Base-by-base conservation (phyloP, 805 yeast species). In the Wickerhamiella dianesei region DNA sequence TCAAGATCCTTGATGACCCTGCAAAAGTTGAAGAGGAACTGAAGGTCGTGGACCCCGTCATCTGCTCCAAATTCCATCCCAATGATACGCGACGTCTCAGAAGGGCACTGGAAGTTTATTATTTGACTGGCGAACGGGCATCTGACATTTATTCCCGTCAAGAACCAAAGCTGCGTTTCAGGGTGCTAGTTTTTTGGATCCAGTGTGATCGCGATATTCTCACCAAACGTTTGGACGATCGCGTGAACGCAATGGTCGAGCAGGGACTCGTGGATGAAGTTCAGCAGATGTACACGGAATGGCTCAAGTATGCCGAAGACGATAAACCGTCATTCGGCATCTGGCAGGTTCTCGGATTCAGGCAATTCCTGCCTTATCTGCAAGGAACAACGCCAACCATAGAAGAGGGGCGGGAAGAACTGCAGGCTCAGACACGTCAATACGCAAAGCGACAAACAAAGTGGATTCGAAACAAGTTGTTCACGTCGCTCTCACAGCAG, bases 291-390 rank as follows among this genome's bases (percentile, higher is more conserved):
- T 77, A 75, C 59, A 57, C 63, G 9, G 39, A 48, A 9, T 41
- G 50, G 3, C 40, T 43, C 18, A 20, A 53, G 57, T 49, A 49
- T 25, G 35, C 44, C 16, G 42, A 44, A 4, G 44, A 40, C 12
- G 32, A 25, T 25, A 9, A 19, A 12, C 1, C 59, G n/a, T 62
- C 4, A 60, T 56, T 19, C 77, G 97, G 97, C 2, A 73, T 89
- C 0, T 87, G 87, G 87, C 97, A 92, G 64, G 95, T 84, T 1
- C 84, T 89, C 57, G 97, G 97, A 1, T 92, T 84, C 64, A 84
- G 85, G 20, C 60, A 60, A 47, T 55, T 56, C 46, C 51, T 60
- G 25, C 59, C 62, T 5, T 62, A 51, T 20, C 29, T 57, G 6
- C 5, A 40, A 5, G 17, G 21, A 1, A 32, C 22, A 41, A 37